A percentile compares a stretch with the other conserved stretches of the same genome.
Conservation (phyloP, 805 yeast genomes). For the Candida insectorum region DNA sequence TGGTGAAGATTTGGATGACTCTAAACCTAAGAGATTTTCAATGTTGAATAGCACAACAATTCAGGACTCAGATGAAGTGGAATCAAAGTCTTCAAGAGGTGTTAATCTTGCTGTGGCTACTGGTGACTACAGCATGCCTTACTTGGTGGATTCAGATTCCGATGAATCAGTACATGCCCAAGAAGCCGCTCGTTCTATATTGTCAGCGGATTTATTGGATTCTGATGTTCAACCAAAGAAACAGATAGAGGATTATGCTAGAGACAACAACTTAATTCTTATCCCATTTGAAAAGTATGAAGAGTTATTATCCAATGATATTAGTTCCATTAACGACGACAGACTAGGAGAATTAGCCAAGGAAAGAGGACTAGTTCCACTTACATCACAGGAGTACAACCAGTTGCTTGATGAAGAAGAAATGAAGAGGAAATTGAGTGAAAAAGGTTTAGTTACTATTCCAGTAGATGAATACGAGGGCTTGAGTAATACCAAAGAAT, state of each 20-base stretch:
- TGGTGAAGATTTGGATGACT: slow-evolving; percentile 23
- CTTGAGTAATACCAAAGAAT: slow-evolving; percentile 11
- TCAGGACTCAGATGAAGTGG: slow-evolving; percentile 13
- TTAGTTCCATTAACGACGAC: slow-evolving; percentile 20
- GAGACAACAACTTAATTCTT: slow-evolving; percentile 22
- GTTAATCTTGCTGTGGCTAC: slow-evolving; percentile 13
- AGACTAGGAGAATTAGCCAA: slow-evolving; percentile 19
- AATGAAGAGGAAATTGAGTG: slow-evolving; percentile 27
- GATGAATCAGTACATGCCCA: slow-evolving; percentile 17
- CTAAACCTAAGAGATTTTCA: slow-evolving; percentile 17
- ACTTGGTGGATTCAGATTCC: slow-evolving; percentile 24
- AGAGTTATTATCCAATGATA: slow-evolving; percentile 23
- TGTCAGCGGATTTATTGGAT: slow-evolving; percentile 8
- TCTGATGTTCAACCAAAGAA: slow-evolving; percentile 11
- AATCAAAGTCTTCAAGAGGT: slow-evolving; percentile 10
- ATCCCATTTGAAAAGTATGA: slow-evolving; percentile 31
- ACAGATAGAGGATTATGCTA: slow-evolving; percentile 32
- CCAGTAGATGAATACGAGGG: slow-evolving; percentile 18
- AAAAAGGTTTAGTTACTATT: slow-evolving; percentile 31
- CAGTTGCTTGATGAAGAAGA: slow-evolving; percentile 28
- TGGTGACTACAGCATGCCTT: slow-evolving; percentile 20
- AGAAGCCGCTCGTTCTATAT: slow-evolving; percentile 6
- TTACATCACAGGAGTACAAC: slow-evolving; percentile 25
- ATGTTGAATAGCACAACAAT: slow-evolving; percentile 13
- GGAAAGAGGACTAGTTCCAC: slow-evolving; percentile 24